Base-by-base conservation (phyloP, 2,329 filamentous ascomycete genomes). In the Passalora sequoiae region DNA sequence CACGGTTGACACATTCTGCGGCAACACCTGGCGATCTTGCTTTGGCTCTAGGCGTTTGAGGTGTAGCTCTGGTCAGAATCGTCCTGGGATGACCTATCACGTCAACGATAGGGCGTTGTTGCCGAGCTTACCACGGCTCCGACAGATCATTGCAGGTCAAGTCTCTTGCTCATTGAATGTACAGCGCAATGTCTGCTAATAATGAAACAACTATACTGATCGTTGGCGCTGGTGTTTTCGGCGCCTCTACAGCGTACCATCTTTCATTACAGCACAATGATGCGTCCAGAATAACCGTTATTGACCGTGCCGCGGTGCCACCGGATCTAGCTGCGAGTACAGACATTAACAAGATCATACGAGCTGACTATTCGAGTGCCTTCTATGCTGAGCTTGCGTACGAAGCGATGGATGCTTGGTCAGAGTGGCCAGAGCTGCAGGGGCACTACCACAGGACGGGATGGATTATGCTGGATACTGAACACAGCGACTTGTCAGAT, bases 341-440 rank as follows among this genome's bases (percentile, higher is more conserved):
- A 68, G 83, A 86, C 64, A 80, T 81, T 73, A 86, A 84, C 68
- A 85, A 85, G 63, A 80, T 84, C 24, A 72, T 86, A 13, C 78
- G 82, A 43, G 78, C 81, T 35, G 82, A 86, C 61, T 86, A 86
- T 64, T 46, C 51, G 24, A 50, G 44, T 29, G 46, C 48, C 4
- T 54, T 63, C 36, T 62, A 63, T 44, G 48, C 51, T 15, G 45
- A 55, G 19, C 54, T 62, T 1, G 64, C 65, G 4, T 63, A 63
- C 29, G 63, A 68, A 50, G 66, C 66, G 0, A 61, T 68, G 7
- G 52, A 65, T 27, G 63, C 63, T 9, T 69, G 65, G 66, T 47
- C 53, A n/a, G 52, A 41, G n/a, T 57, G 50, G 52, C 50, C 58
- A 1, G 53, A 59, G 31, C 46, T 64, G 7, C 50, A 56, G 31